phyloP scores from a whole-genome alignment of 495 filamentous ascomycete genomes.

The Tetracladium marchalianum region DNA sequence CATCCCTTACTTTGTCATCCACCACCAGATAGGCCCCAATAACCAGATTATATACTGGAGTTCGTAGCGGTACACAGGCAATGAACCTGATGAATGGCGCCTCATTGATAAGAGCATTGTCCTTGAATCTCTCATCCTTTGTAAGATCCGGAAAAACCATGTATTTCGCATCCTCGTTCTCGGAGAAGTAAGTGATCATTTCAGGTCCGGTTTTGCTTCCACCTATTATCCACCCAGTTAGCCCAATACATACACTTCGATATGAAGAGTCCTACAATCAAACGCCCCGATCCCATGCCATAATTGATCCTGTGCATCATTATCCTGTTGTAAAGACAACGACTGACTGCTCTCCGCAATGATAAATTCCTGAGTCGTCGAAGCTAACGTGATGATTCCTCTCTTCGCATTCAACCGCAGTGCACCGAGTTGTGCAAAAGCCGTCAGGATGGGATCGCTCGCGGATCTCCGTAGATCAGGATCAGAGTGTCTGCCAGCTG shows the following conservation, averaged over 20 bases:
- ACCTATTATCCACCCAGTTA: constrained; percentile 19
- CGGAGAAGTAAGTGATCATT: constrained; percentile 14
- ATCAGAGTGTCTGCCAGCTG: neutral
- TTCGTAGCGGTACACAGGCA: constrained; percentile 25
- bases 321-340: constrained; percentile 17
- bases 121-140: constrained; percentile 25
- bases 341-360: constrained; percentile 26
- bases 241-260: constrained; percentile 15
- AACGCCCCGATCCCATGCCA: constrained; percentile 18
- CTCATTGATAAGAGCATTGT: constrained; percentile 19
- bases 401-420: constrained; percentile 27
- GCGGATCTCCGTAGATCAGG: constrained; percentile 2
- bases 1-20: constrained; percentile 22
- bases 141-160: constrained; percentile 25
- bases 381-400: constrained; percentile 30
- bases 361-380: constrained; percentile 26
- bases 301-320: constrained; percentile 14
- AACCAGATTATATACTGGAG: constrained; percentile 16
- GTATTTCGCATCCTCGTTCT: constrained; percentile 17
- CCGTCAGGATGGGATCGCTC: constrained; percentile 30
- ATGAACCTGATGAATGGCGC: constrained; percentile 22
- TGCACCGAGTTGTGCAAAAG: constrained; percentile 33
- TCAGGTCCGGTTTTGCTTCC: constrained; percentile 18
- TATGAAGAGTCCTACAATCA: constrained; percentile 2
- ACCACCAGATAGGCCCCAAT: constrained; percentile 29